phyloP scores from a whole-genome alignment of 352 stramenopile genomes.

The Elongisporangium undulatum region DNA sequence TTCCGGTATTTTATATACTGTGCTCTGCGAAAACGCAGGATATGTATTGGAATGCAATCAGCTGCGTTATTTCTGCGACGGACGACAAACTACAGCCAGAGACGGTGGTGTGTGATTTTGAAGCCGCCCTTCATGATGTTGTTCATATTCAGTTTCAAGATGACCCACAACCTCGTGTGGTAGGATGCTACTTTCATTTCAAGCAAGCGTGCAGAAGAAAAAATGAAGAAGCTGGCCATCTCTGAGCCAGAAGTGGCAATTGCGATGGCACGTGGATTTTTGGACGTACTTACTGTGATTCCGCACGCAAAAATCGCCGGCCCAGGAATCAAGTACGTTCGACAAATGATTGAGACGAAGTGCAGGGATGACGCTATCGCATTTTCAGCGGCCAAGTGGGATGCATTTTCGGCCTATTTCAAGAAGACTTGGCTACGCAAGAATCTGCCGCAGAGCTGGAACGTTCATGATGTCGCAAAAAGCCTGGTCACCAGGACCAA shows the following conservation, averaged over 20 bases:
- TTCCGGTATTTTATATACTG: slow-evolving; percentile 1
- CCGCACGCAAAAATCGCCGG: not conserved
- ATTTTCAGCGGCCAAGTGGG: not conserved
- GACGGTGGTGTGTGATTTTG: no score
- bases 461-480: no score
- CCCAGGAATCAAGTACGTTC: not conserved
- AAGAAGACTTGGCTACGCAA: slow-evolving; percentile 1
- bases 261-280: not conserved
- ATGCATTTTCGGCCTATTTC: not conserved
- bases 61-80: not conserved
- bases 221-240: not conserved
- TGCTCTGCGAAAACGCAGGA: slow-evolving; percentile 2
- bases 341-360: not conserved
- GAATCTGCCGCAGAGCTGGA: not conserved
- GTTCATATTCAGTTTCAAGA: slow-evolving; percentile 2
- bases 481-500: no score
- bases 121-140: not conserved
- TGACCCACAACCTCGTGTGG: no score
- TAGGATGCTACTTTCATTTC: slow-evolving; percentile 4
- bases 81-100: slow-evolving; percentile 2
- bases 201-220: slow-evolving; percentile 3
- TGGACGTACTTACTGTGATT: slow-evolving; percentile 2
- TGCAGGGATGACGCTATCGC: not conserved
- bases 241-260: not conserved
- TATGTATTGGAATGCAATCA: slow-evolving; percentile 3